Conservation (phyloP, 306 rosid genomes). For the Vicia villosa region DNA sequence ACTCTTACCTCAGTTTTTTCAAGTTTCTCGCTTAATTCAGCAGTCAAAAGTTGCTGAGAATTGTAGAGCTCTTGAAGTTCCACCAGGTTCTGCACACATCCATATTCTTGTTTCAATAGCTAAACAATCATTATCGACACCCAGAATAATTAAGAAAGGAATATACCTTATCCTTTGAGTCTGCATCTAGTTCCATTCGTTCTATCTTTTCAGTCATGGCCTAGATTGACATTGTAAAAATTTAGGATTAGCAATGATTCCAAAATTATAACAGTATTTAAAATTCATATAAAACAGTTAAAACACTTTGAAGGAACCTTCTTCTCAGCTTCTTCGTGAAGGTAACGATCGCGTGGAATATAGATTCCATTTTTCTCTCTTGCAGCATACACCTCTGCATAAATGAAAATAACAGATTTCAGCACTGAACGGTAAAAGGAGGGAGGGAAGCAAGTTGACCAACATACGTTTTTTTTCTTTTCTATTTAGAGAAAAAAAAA, state of each 20-base stretch:
- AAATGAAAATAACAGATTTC: slow-evolving; percentile 22
- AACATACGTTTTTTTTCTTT: background rate
- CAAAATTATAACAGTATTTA: slow-evolving; percentile 5
- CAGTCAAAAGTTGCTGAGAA: slow-evolving; percentile 80
- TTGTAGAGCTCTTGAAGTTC: slow-evolving; percentile 92
- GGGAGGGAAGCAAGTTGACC: background rate
- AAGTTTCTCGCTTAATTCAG: slow-evolving; percentile 78
- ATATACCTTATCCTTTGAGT: slow-evolving; percentile 94
- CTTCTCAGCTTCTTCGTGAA: slow-evolving; percentile 94
- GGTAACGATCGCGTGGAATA: slow-evolving; percentile 98
- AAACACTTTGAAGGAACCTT: slow-evolving; percentile 56
- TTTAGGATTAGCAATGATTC: slow-evolving; percentile 27
- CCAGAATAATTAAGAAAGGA: slow-evolving; percentile 32
- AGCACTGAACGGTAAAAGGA: slow-evolving; percentile 20
- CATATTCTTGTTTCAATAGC: slow-evolving; percentile 27
- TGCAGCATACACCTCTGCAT: slow-evolving; percentile 94
- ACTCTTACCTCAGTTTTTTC: slow-evolving; percentile 83
- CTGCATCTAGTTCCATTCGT: slow-evolving; percentile 91
- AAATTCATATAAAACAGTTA: background rate
- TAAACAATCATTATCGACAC: background rate
- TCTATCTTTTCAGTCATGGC: slow-evolving; percentile 98
- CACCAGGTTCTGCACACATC: slow-evolving; percentile 69
- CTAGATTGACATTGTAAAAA: slow-evolving; percentile 51
- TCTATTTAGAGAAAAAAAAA: background rate
- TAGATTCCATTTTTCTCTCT: slow-evolving; percentile 99